These are phyloP conservation scores for Sabuloglossum arenarium DNA, from an alignment of 495 filamentous ascomycete genomes.

Conservation along the genomic window DNA sequence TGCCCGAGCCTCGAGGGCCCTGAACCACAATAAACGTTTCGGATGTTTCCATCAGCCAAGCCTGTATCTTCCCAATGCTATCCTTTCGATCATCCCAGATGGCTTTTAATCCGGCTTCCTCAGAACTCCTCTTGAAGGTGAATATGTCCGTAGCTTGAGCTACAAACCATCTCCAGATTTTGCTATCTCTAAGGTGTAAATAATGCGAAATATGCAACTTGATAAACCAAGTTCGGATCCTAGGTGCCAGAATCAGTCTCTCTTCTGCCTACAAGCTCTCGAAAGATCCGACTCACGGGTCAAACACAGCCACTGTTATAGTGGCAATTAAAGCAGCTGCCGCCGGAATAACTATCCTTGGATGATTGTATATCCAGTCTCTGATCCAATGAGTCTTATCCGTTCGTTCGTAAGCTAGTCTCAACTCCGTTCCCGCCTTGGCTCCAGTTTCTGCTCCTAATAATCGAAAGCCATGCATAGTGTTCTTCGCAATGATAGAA, in stretches of 20 bases:
- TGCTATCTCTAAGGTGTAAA: conserved; percentile 44
- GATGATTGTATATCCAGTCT: conserved; percentile 81
- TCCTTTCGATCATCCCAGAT: conserved; percentile 77
- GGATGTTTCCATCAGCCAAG: conserved; percentile 69
- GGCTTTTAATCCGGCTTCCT: conserved; percentile 51
- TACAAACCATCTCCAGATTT: conserved; percentile 58
- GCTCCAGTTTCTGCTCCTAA: conserved; percentile 39
- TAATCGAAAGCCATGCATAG: conserved; percentile 68
- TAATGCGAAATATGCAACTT: conserved; percentile 63
- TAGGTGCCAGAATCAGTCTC: conserved; percentile 6
- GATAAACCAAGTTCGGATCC: conserved; percentile 65
- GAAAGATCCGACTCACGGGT: conserved; percentile 29
- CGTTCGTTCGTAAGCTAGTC: conserved; percentile 62
- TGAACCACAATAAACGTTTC: conserved; percentile 91
- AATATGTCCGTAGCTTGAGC: conserved; percentile 55
- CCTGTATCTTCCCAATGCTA: conserved; percentile 57
- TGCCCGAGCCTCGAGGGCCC: conserved; percentile 80
- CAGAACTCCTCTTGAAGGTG: conserved; percentile 29
- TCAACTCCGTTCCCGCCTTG: conserved; percentile 48
- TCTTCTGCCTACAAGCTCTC: conserved; percentile 15
- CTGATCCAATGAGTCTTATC: conserved; percentile 55
- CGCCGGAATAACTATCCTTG: conserved; percentile 66
- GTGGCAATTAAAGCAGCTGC: conserved; percentile 59
- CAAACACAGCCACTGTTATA: conserved; percentile 81
- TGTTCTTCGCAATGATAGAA: conserved; percentile 76